Evolutionary conservation across 1,284 basidiomycete genomes (phyloP).

Genomic region (Marasmius tenuissimus): DNA sequence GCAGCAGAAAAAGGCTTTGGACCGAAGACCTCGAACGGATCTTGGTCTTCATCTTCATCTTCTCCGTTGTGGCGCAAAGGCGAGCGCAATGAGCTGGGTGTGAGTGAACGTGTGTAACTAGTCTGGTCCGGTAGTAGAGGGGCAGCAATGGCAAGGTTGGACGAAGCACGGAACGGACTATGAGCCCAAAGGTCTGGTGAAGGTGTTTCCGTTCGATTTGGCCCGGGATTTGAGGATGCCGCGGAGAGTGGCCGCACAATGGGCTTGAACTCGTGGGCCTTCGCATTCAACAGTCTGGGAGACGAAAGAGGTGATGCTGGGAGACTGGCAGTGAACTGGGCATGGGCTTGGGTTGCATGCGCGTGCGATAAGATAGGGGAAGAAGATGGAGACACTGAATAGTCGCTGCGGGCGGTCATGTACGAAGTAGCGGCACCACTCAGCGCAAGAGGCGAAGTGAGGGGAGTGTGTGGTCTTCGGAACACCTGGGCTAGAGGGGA

Average conservation of each 20-base stretch:
- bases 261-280: constrained; percentile 58
- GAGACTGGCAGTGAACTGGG: constrained; percentile 71
- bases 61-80: constrained; percentile 56
- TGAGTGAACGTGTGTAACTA: constrained; percentile 53
- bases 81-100: constrained; percentile 59
- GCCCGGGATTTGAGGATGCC: constrained; percentile 61
- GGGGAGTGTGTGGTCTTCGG: constrained; percentile 74
- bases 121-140: constrained; percentile 78
- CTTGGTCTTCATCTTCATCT: constrained; percentile 60
- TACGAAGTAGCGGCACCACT: constrained; percentile 53
- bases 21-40: constrained; percentile 75
- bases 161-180: constrained; percentile 68
- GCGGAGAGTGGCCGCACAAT: constrained; percentile 76
- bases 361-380: constrained; percentile 69
- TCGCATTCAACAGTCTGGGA: constrained; percentile 52
- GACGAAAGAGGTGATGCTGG: constrained; percentile 63
- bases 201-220: constrained; percentile 62
- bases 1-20: constrained; percentile 57
- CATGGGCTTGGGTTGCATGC: constrained; percentile 43
- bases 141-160: constrained; percentile 86
- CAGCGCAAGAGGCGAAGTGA: constrained; percentile 68
- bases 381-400: constrained; percentile 61
- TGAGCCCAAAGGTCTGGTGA: constrained; percentile 83
- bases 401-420: constrained; percentile 58
- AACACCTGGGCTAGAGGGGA: constrained; percentile 72